phyloP scores from a whole-genome alignment of 257 asterid genomes.

The Datura wrightii region DNA sequence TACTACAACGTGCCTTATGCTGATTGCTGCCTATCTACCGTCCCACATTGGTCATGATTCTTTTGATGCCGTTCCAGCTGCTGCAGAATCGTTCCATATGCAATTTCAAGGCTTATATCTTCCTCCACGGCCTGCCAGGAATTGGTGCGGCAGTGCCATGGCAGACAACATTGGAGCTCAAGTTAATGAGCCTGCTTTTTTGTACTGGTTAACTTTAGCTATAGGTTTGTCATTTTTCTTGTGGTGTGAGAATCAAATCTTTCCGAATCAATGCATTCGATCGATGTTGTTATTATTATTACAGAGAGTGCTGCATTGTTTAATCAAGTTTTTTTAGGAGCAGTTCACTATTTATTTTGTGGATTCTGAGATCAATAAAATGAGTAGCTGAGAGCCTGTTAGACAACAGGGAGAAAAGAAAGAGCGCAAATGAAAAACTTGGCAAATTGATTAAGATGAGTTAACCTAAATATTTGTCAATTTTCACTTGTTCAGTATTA shows the following conservation, averaged over 20 bases:
- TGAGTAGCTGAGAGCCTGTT: background rate
- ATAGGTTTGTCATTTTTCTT: slow-evolving; percentile 49
- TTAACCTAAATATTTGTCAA: background rate
- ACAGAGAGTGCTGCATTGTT: background rate
- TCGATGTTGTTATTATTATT: background rate
- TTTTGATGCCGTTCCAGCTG: slow-evolving; percentile 65
- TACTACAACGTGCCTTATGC: slow-evolving; percentile 68
- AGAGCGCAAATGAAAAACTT: background rate
- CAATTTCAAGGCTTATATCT: slow-evolving; percentile 86
- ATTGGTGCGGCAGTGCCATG: slow-evolving; percentile 46
- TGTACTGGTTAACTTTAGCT: slow-evolving; percentile 40
- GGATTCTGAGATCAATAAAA: background rate
- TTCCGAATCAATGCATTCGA: background rate
- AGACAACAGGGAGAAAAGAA: background rate
- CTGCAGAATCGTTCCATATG: slow-evolving; percentile 84
- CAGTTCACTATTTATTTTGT: background rate
- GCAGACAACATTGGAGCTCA: slow-evolving; percentile 74
- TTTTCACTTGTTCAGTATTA: too few relatives aligned
- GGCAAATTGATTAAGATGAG: background rate
- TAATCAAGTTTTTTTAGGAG: background rate
- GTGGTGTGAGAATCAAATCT: slow-evolving; percentile 35
- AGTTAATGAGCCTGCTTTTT: slow-evolving; percentile 46
- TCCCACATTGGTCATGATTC: slow-evolving; percentile 77
- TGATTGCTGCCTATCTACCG: slow-evolving; percentile 63
- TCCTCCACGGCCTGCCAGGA: slow-evolving; percentile 51